A percentile compares a stretch with the other conserved stretches of the same genome.
These are phyloP conservation scores for Akebia trifoliata DNA, from an alignment of 164 flowering plant species.

Conservation along the genomic window DNA sequence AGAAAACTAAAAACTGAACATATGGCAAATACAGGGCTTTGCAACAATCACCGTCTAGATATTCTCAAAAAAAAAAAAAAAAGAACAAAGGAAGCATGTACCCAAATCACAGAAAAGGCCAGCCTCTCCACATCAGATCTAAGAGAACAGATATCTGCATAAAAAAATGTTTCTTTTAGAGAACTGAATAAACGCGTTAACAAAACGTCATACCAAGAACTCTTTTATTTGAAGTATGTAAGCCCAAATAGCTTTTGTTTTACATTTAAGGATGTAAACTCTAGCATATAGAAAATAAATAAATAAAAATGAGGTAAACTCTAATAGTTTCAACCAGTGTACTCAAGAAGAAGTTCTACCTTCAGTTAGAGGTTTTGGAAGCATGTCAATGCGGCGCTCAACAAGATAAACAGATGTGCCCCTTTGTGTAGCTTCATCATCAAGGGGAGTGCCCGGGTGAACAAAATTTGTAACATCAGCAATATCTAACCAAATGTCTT, in stretches of 20 bases:
- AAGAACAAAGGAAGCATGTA: constrained; percentile 23
- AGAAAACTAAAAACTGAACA: too few species aligned
- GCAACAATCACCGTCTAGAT: not conserved
- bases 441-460: constrained; percentile 85
- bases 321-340: not conserved
- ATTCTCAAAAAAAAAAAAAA: not conserved
- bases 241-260: not conserved
- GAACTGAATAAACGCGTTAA: not conserved
- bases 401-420: constrained; percentile 99
- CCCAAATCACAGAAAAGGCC: constrained; percentile 98
- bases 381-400: constrained; percentile 98
- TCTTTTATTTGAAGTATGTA: too few species aligned
- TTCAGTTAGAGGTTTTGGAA: constrained; percentile 98
- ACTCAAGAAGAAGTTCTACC: constrained; percentile 34
- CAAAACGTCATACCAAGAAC: not conserved
- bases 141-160: constrained; percentile 94
- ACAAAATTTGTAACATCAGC: constrained; percentile 99
- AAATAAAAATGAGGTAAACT: too few species aligned
- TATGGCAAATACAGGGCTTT: too few species aligned
- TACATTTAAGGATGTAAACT: too few species aligned
- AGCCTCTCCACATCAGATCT: constrained; percentile 95
- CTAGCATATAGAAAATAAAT: too few species aligned
- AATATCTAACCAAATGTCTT: constrained; percentile 54
- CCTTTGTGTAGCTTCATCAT: constrained; percentile 90
- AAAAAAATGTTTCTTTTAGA: not conserved